Percentiles rank a stretch among this genome's conserved stretches.
Conservation (phyloP, 2,329 filamentous ascomycete genomes). For the Verticillium alfalfae region DNA sequence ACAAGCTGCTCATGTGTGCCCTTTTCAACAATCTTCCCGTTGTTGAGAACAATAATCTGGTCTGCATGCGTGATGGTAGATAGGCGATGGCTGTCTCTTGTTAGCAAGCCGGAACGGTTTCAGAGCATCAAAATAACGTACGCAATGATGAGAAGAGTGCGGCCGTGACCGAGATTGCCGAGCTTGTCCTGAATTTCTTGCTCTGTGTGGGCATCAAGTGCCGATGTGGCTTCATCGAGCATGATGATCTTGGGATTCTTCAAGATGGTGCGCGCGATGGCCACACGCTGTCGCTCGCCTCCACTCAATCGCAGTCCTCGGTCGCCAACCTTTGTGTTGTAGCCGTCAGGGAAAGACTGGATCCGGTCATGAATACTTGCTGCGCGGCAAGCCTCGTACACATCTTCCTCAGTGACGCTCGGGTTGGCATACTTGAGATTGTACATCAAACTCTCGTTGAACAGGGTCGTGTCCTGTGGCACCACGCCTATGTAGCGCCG, state of each 20-base stretch:
- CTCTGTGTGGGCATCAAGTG: slow-evolving; percentile 86
- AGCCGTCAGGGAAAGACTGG: slow-evolving; percentile 79
- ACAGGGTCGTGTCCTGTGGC: slow-evolving; percentile 90
- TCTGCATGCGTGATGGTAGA: slow-evolving; percentile 83
- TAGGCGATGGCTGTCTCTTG: slow-evolving; percentile 58
- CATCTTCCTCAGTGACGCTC: slow-evolving; percentile 71
- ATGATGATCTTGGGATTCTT: slow-evolving; percentile 91
- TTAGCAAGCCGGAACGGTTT: slow-evolving; percentile 18
- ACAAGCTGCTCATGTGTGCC: slow-evolving; percentile 77
- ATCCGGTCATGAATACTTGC: slow-evolving; percentile 94
- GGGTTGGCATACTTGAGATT: slow-evolving; percentile 89
- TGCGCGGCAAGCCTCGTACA: slow-evolving; percentile 75
- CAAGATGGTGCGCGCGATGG: slow-evolving; percentile 86
- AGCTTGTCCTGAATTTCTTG: slow-evolving; percentile 88
- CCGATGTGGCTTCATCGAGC: slow-evolving; percentile 88
- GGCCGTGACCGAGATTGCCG: slow-evolving; percentile 72
- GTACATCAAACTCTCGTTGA: slow-evolving; percentile 94
- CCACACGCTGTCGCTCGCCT: slow-evolving; percentile 89
- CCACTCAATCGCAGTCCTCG: slow-evolving; percentile 81
- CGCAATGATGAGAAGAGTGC: slow-evolving; percentile 93
- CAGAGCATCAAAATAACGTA: slow-evolving; percentile 36
- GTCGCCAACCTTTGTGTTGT: slow-evolving; percentile 86
- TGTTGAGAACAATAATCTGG: slow-evolving; percentile 74
- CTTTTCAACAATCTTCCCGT: slow-evolving; percentile 70
- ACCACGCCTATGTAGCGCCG: slow-evolving; percentile 90